Conservation (phyloP, 345 rosid genomes). For the Pistacia integerrima region DNA sequence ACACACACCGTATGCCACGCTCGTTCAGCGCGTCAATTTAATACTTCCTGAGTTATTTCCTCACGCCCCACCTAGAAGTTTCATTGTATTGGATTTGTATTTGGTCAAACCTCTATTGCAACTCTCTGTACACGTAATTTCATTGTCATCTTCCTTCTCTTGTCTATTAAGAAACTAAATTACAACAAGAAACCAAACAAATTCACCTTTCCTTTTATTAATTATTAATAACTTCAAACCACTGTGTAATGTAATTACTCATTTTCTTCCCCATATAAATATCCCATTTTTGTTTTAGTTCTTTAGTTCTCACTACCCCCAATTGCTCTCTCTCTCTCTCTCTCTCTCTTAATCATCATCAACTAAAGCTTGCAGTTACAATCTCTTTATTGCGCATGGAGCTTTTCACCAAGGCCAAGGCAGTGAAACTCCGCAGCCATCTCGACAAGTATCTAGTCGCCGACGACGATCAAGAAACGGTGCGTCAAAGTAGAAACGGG, state of each 20-base stretch:
- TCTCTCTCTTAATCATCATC: neutral
- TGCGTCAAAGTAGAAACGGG: conserved; percentile 78
- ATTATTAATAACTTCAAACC: too few species aligned
- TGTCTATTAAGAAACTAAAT: conserved; percentile 11
- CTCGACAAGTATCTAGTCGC: conserved; percentile 80
- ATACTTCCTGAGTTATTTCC: neutral
- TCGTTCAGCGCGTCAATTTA: conserved; percentile 5
- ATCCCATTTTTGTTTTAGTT: neutral
- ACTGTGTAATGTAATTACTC: too few species aligned
- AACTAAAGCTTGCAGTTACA: neutral
- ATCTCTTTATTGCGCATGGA: conserved; percentile 49
- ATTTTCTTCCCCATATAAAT: neutral
- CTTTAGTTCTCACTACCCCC: too few species aligned
- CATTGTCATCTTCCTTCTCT: neutral
- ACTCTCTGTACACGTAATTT: neutral
- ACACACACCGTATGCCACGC: neutral
- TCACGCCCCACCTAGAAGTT: neutral
- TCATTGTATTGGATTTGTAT: neutral
- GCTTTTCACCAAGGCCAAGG: conserved; percentile 58
- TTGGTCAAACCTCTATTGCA: neutral
- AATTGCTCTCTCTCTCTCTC: neutral
- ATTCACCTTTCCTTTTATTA: conserved; percentile 19
- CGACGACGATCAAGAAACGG: conserved; percentile 60
- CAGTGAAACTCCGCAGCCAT: conserved; percentile 79
- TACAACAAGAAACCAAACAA: conserved; percentile 31